phyloP scores from a whole-genome alignment of 805 yeast species.

The Candida incommunis region DNA sequence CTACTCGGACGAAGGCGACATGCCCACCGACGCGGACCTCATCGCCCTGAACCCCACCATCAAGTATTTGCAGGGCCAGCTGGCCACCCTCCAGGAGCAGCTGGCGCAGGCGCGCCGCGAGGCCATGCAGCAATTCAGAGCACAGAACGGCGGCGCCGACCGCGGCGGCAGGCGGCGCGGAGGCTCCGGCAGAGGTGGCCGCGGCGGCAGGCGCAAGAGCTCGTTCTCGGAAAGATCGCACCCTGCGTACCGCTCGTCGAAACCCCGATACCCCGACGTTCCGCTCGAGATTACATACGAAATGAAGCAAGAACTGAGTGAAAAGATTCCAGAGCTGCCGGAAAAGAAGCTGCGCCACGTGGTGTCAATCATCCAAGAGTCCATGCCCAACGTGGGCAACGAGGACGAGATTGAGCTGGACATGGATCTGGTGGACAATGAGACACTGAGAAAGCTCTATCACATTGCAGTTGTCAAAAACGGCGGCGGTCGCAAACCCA shows the following conservation, averaged over 20 bases:
- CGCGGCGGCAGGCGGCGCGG: conserved; percentile 3
- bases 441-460: conserved; percentile 70
- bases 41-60: conserved; percentile 68
- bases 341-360: conserved; percentile 76
- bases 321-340: conserved; percentile 56
- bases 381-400: conserved; percentile 44
- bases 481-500: conserved; percentile 10
- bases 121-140: conserved; percentile 13
- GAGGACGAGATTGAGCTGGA: conserved; percentile 95
- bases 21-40: conserved; percentile 26
- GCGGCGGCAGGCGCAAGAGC: conserved; percentile 4
- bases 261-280: conserved; percentile 5
- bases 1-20: conserved; percentile 33
- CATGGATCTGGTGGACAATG: conserved; percentile 80
- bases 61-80: conserved; percentile 73
- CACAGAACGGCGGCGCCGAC: conserved; percentile 6
- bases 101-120: conserved; percentile 56
- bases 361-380: conserved; percentile 69
- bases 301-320: conserved; percentile 90
- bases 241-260: conserved; percentile 18
- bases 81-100: conserved; percentile 74
- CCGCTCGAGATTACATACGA: conserved; percentile 59
- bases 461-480: conserved; percentile 12
- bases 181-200: neutral
- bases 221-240: conserved; percentile 9